Base-by-base conservation (phyloP, 345 rosid species). In the Sonneratia caseolaris region DNA sequence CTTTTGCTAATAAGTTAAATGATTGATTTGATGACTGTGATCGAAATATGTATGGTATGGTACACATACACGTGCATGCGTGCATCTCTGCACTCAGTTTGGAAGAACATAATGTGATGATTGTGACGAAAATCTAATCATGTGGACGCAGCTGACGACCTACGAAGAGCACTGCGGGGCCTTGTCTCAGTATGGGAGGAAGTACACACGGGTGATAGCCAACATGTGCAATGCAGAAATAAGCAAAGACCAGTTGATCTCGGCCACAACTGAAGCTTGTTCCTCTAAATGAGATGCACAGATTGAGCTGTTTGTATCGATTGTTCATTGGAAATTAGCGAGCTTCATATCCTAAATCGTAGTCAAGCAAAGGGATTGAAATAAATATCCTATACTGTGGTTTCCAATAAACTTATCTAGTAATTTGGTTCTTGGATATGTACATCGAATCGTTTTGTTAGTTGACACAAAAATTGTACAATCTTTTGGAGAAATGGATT, bases 151-250 rank as follows among this genome's bases (percentile, higher is more conserved):
- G 88, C 74, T 83, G 70, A 43, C 47, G 71, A 70, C 76, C 7
- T 85, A 79, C 19, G 83, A 80, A 76, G 53, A 76, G 66, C 70
- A 74, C 15, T 83, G 86, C 57, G 88, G 86, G 48, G 15, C 3
- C 0, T 37, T 81, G n/a, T 71, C 83, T 2, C 21, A 45, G 71
- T 81, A 83, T 5, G 88, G 85, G 6, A 78, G 59, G 78, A 80
- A 85, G 68, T 79, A 85, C 15, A 75, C 75, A 18, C 40, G 85
- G 71, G 81, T 72, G 13, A 74, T 79, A 8, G 86, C 86, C 2
- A 81, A 78, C 72, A 76, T 78, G 82, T 83, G 86, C 82, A 85
- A 83, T 21, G 74, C 71, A 1, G 85, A 86, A 38, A 68, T 81
- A 7, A 65, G 22, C 5, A 64, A 27, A 45, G 64, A 77, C 49